A percentile compares a stretch with the other conserved stretches of the same genome.
Conservation (phyloP, 1,284 basidiomycete genomes). For the Stygiomarasmius scandens region DNA sequence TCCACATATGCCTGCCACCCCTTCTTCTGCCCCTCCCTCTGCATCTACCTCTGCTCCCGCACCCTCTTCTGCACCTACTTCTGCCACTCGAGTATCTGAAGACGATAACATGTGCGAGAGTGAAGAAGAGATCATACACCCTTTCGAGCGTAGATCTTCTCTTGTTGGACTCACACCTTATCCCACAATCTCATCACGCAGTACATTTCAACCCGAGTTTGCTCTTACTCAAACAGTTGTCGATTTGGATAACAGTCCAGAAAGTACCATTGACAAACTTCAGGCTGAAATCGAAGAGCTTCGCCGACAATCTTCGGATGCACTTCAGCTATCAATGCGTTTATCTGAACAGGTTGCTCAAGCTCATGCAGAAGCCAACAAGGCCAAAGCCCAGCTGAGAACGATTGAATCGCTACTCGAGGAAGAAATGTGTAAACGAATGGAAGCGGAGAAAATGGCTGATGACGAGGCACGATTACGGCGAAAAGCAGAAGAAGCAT, state of each 20-base stretch:
- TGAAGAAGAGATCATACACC: slow-evolving; percentile 57
- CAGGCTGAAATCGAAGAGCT: slow-evolving; percentile 63
- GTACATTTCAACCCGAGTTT: slow-evolving; percentile 18
- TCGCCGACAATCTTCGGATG: slow-evolving; percentile 66
- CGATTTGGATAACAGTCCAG: slow-evolving; percentile 29
- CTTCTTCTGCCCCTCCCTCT: neutral
- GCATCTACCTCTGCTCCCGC: neutral
- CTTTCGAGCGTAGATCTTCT: slow-evolving; percentile 45
- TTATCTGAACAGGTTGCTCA: slow-evolving; percentile 67
- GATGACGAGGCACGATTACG: slow-evolving; percentile 55
- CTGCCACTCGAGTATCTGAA: slow-evolving; percentile 20
- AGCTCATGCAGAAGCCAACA: slow-evolving; percentile 58
- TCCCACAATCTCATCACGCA: slow-evolving; percentile 25
- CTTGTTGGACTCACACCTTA: slow-evolving; percentile 28
- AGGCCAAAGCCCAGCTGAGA: slow-evolving; percentile 53
- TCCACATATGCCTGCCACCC: neutral
- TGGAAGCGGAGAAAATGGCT: slow-evolving; percentile 56
- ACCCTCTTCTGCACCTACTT: slow-evolving; percentile 3
- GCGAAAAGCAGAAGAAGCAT: slow-evolving; percentile 43
- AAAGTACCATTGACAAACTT: slow-evolving; percentile 57
- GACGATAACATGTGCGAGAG: slow-evolving; percentile 34
- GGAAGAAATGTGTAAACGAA: slow-evolving; percentile 57
- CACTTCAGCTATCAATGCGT: slow-evolving; percentile 58
- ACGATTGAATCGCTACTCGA: slow-evolving; percentile 59
- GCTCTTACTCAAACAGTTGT: neutral